A percentile compares a stretch with the other conserved stretches of the same genome.
Conservation (phyloP, 1,139 yeast species). For the Pichia cactophila region DNA sequence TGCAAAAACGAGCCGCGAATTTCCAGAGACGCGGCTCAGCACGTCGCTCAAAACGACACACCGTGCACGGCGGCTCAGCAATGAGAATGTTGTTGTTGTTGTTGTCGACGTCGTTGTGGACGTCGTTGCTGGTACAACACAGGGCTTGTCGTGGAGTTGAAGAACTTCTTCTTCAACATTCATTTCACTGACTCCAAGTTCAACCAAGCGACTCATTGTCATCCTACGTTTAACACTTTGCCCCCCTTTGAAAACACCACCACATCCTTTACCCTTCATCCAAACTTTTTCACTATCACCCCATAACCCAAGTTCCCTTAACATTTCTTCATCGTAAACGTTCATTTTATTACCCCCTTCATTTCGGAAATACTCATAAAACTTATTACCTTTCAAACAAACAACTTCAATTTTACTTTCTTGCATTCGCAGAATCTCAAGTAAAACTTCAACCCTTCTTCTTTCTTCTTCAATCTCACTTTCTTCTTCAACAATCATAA, state of each 20-base stretch:
- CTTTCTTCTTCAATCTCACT: conserved; percentile 67
- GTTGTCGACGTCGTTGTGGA: no score
- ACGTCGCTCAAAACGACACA: conserved; percentile 81
- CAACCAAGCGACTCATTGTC: conserved; percentile 12
- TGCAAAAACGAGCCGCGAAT: not conserved
- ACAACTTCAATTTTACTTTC: conserved; percentile 63
- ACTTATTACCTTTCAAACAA: conserved; percentile 53
- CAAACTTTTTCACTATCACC: not conserved
- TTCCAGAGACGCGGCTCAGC: conserved; percentile 38
- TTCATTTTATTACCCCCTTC: conserved; percentile 28
- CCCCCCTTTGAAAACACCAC: not conserved
- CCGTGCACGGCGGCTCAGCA: conserved; percentile 61
- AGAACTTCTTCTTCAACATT: not conserved
- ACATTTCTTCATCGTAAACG: not conserved
- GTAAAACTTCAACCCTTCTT: conserved; percentile 48
- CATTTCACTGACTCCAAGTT: not conserved
- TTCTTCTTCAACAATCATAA: conserved; percentile 78
- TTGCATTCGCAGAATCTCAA: conserved; percentile 73
- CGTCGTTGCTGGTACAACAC: not conserved
- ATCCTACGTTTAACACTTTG: conserved; percentile 3
- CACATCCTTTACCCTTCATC: not conserved
- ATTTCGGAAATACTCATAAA: conserved; percentile 70
- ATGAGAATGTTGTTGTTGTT: no score
- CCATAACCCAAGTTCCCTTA: conserved; percentile 2
- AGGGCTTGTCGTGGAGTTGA: not conserved